Base-by-base conservation (phyloP, 176 grass and related monocot genomes). In the Cenchrus fungigraminus region DNA sequence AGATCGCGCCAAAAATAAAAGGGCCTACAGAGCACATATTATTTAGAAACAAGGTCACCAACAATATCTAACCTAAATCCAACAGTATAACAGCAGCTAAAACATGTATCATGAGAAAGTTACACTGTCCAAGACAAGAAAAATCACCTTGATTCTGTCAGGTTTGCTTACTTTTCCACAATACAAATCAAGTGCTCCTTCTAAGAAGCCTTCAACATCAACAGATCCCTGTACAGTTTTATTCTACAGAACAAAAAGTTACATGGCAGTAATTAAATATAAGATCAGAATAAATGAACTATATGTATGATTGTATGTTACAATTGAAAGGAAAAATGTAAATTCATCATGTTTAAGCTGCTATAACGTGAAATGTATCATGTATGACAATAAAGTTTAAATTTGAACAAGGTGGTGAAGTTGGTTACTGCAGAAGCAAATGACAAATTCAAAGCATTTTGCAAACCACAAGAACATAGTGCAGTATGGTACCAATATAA, bases 181-280 rank as follows among this genome's bases (percentile, higher is more conserved):
- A 82, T 92, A 99, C 5, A 85, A 82, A 79, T 83, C 81, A 81
- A 99, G 88, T 70, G 93, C 90, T 54, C 86, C 62, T 50, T 99
- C 97, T 82, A 99, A 47, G 71, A 91, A 96, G 57, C 94, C 70
- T 61, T 99, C 97, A 50, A 81, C 78, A 90, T 96, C 97, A 72
- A 86, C 83, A 81, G 89, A 89, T 82, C 92, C 97, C 88, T 93
- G 92, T 82, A 90, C 54, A 75, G 86, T 76, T 71, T 86, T 91
- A 87, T 81, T 91, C 86, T 96, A 95, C 86, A 90, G 72, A 32
- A 83, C 71, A 80, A 87, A 84, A 80, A 57, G 89, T 78, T 66
- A 90, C 78, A 95, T 12, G 53, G 46, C 31, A 79, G 22, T 65
- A 76, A 74, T 73, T 79, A 92, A 91, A 87, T 40, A 64, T 87